These are phyloP conservation scores for Fonsecaea monophora DNA, from an alignment of 2,329 filamentous ascomycete genomes.

Conservation along the genomic window DNA sequence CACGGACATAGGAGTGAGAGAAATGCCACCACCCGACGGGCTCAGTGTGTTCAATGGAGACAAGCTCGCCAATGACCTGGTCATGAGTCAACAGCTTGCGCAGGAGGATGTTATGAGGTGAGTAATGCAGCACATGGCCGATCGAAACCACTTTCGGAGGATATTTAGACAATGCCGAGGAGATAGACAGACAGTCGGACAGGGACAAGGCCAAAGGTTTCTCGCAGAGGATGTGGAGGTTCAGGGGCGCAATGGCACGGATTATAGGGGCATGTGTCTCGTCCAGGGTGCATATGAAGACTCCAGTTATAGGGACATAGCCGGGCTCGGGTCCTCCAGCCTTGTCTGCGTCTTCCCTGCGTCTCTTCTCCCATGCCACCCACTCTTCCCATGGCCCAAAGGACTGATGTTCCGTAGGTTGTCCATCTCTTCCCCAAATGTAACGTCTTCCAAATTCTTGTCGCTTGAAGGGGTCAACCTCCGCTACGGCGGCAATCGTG, in stretches of 20 bases:
- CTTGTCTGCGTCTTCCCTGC: slow-evolving; percentile 62
- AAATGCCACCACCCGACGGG: slow-evolving; percentile 98
- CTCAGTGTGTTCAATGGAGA: slow-evolving; percentile 89
- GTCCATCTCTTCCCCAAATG: slow-evolving; percentile 68
- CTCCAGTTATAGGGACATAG: slow-evolving; percentile 60
- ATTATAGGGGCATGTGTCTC: slow-evolving; percentile 86
- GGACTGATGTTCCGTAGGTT: slow-evolving; percentile 66
- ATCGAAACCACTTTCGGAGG: slow-evolving; percentile 75
- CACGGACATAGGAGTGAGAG: slow-evolving; percentile 84
- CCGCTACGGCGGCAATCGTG: slow-evolving; percentile 78
- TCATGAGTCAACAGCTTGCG: slow-evolving; percentile 78
- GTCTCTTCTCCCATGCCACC: slow-evolving; percentile 67
- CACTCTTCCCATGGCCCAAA: slow-evolving; percentile 80
- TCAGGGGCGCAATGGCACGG: slow-evolving; percentile 70
- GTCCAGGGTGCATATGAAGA: slow-evolving; percentile 80
- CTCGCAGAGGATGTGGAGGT: slow-evolving; percentile 89
- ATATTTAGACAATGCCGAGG: slow-evolving; percentile 38
- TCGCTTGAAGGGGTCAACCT: slow-evolving; percentile 80
- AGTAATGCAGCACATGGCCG: slow-evolving; percentile 92
- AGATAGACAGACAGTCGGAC: slow-evolving; percentile 70
- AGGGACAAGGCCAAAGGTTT: slow-evolving; percentile 88
- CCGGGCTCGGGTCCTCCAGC: slow-evolving; percentile 52
- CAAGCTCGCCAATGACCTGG: slow-evolving; percentile 78
- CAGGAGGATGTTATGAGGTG: slow-evolving; percentile 86
- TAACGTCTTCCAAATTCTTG: slow-evolving; percentile 71